phyloP scores from a whole-genome alignment of 1,139 yeast species.

The Oligophagozyma castellii region DNA sequence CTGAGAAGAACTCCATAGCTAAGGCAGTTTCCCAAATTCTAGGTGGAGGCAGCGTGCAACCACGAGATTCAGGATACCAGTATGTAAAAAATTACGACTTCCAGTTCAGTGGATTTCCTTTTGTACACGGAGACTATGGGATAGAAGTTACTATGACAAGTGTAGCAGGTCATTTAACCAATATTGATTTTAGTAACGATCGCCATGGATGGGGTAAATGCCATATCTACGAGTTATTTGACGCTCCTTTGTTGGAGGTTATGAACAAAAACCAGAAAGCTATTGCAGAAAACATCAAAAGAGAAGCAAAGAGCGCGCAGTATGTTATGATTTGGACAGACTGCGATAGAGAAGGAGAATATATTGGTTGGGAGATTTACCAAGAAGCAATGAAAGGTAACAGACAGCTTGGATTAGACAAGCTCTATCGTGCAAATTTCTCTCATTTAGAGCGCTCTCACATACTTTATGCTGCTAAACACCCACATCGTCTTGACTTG shows the following conservation, averaged over 20 bases:
- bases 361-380: conserved; percentile 77
- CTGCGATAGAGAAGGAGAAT: conserved; percentile 97
- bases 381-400: conserved; percentile 54
- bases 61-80: conserved; percentile 40
- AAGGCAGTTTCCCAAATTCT: conserved; percentile 66
- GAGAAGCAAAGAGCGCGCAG: conserved; percentile 48
- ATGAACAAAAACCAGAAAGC: conserved; percentile 31
- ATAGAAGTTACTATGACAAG: conserved; percentile 81
- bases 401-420: conserved; percentile 27
- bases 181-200: conserved; percentile 44
- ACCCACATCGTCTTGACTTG: conserved; percentile 52
- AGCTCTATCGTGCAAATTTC: conserved; percentile 62
- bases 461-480: conserved; percentile 56
- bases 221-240: conserved; percentile 51
- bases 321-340: conserved; percentile 93
- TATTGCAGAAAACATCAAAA: conserved; percentile 55
- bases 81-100: conserved; percentile 77
- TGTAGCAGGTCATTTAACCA: conserved; percentile 73
- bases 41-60: conserved; percentile 51
- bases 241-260: conserved; percentile 45
- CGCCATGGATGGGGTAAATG: conserved; percentile 53
- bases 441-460: conserved; percentile 77
- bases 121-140: conserved; percentile 26
- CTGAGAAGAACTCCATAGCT: conserved; percentile 94
- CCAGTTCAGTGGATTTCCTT: conserved; percentile 40